Base-by-base conservation (phyloP, 164 flowering plant genomes). In the Litsea cubeba region DNA sequence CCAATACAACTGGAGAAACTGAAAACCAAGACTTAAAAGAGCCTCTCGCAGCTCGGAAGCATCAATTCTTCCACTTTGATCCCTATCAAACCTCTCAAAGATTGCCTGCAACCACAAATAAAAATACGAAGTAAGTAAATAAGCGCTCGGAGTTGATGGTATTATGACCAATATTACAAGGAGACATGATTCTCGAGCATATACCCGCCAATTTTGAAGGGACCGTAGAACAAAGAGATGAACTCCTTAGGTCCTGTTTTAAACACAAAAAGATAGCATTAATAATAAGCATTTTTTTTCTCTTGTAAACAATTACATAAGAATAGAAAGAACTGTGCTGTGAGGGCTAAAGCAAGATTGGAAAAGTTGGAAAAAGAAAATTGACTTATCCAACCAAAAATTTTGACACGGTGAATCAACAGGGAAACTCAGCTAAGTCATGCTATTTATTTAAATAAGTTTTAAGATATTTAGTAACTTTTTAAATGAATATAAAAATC, bases 181-280 rank as follows among this genome's bases (percentile, higher is more conserved):
- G 7, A 2, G 30, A 2, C 50, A 30, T 17, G 32, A 50, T 20
- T 69, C 7, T 22, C 17, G 35, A 23, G 26, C 11, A 11, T 54
- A 81, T 78, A 95, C 99, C 90, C 93, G 85, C 97, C 98, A 95
- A 64, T 75, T 87, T 83, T 93, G 99, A 69, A 95, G n/a, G n/a
- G 96, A 81, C 96, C 85, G 87, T 91, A 85, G 69, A 87, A 89
- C 72, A 95, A 79, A 24, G 84, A 65, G 60, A 85, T 82, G 82
- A 95, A 95, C 70, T 95, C 99, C 79, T 88, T 95, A 0, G 99
- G 98, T 49, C 98, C 99, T 95, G 90, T 20, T 28, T n/a, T 24
- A 20, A 46, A 46, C 35, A 23, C n/a, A 65, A n/a, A 67, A 68
- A 1, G 60, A 17, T 40, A 40, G 46, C 46, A 40, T 40, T 8